Percentiles rank a stretch among this genome's conserved stretches.
These are phyloP conservation scores for Vitis hybrid DNA, from an alignment of 177 flowering plant genomes.

Conservation along the genomic window DNA sequence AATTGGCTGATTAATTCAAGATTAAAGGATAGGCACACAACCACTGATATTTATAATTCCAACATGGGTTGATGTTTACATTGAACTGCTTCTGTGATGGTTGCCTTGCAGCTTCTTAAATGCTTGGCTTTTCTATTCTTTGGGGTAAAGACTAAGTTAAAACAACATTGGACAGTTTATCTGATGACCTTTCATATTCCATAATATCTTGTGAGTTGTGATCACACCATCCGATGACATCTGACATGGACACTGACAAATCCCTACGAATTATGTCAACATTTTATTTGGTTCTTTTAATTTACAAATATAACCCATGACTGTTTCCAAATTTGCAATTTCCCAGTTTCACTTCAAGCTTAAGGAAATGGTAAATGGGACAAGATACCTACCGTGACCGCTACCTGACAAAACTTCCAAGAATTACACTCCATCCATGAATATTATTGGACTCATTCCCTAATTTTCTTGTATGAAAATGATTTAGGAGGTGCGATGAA, in stretches of 20 bases:
- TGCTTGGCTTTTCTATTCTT: slow-evolving; percentile 25
- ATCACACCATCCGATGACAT: no score
- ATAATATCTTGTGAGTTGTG: no score
- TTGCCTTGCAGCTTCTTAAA: slow-evolving; percentile 38
- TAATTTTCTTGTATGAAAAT: no score
- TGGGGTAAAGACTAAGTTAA: slow-evolving; percentile 44
- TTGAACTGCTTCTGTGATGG: slow-evolving; percentile 25
- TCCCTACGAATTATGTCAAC: background rate
- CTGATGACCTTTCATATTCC: background rate
- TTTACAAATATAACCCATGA: background rate
- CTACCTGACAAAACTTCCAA: slow-evolving; percentile 1
- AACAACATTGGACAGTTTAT: slow-evolving; percentile 10
- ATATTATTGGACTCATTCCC: background rate
- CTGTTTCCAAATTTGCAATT: slow-evolving; percentile 12
- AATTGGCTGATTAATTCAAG: background rate
- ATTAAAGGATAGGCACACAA: background rate
- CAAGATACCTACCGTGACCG: slow-evolving; percentile 32
- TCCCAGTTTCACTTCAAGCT: slow-evolving; percentile 31
- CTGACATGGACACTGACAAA: no score
- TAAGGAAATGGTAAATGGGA: slow-evolving; percentile 33
- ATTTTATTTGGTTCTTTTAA: background rate
- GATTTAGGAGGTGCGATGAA: no score
- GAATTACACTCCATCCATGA: background rate
- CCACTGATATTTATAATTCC: no score
- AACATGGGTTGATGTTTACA: background rate